A percentile compares a stretch with the other conserved stretches of the same genome.
These are phyloP conservation scores for Cinnamomum chago DNA, from an alignment of 164 flowering plant species.

Conservation along the genomic window DNA sequence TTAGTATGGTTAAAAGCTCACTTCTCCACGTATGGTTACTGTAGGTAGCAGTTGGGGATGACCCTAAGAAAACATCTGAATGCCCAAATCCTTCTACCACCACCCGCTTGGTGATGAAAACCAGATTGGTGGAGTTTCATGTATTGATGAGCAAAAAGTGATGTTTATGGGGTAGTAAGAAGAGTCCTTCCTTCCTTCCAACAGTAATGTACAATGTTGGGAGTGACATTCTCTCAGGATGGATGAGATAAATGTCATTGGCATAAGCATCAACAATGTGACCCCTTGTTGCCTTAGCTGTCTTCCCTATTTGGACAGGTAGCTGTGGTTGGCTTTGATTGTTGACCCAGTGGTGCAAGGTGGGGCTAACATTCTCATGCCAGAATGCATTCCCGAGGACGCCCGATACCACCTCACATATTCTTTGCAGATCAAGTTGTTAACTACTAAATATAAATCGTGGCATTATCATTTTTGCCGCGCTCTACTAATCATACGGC, in stretches of 20 bases:
- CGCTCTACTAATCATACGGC: no score
- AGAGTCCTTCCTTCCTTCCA: slow-evolving; percentile 39
- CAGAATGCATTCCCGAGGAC: slow-evolving; percentile 52
- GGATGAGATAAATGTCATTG: slow-evolving; percentile 36
- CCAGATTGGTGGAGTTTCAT: slow-evolving; percentile 64
- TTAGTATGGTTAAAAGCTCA: no score
- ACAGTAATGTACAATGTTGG: slow-evolving; percentile 53
- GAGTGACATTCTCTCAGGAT: slow-evolving; percentile 54
- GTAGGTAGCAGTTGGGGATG: no score
- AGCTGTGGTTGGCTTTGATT: slow-evolving; percentile 32
- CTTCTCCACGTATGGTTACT: no score
- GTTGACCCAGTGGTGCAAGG: slow-evolving; percentile 39
- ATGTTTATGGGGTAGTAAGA: slow-evolving; percentile 46
- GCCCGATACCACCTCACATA: slow-evolving; percentile 51
- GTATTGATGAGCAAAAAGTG: slow-evolving; percentile 51
- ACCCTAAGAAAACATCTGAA: slow-evolving; percentile 50
- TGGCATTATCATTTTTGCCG: no score
- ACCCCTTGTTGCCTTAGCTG: slow-evolving; percentile 38
- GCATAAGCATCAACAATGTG: slow-evolving; percentile 42
- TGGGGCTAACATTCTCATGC: slow-evolving; percentile 45
- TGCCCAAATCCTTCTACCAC: slow-evolving; percentile 60
- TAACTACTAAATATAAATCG: no score
- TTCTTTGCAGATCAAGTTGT: slow-evolving; percentile 21
- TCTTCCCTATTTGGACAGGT: slow-evolving; percentile 51
- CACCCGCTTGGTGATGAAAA: slow-evolving; percentile 39